Conservation (phyloP, 805 yeast species). For the Ogataea wickerhamii region DNA sequence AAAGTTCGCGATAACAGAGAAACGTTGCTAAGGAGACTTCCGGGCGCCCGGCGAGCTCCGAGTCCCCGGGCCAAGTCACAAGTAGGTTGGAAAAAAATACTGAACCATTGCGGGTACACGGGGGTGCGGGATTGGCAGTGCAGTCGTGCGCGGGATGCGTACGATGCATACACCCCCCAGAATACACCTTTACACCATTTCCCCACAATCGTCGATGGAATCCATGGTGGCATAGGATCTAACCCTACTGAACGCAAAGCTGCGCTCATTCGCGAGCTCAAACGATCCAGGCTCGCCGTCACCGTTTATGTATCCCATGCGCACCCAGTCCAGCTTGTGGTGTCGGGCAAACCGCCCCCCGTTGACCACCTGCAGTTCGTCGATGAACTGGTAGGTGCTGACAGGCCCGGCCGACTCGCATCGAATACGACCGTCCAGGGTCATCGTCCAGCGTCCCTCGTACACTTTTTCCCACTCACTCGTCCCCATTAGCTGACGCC, state of each 20-base stretch:
- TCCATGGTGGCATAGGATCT: conserved; percentile 23
- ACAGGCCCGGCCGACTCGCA: conserved; percentile 57
- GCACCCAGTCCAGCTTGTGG: conserved; percentile 69
- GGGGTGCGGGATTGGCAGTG: background rate
- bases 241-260: conserved; percentile 73
- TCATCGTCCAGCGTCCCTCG: conserved; percentile 56
- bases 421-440: conserved; percentile 49
- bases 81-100: background rate
- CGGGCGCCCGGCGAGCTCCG: background rate
- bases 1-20: background rate
- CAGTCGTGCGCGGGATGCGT: conserved; percentile 1
- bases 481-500: conserved; percentile 22
- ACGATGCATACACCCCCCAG: background rate
- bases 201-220: background rate
- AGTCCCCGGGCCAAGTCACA: background rate
- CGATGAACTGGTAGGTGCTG: conserved; percentile 57
- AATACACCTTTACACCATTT: background rate
- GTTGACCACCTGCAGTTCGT: conserved; percentile 55
- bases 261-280: conserved; percentile 66
- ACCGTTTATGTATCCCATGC: conserved; percentile 46
- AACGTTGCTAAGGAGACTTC: background rate
- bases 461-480: conserved; percentile 36
- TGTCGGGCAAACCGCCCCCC: conserved; percentile 58
- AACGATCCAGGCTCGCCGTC: conserved; percentile 32
- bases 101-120: background rate